Evolutionary conservation across 208 protist species (phyloP), one percentile per base, ranked within the genome.

Genomic region (Acanthamoeba lugdunensis): DNA sequence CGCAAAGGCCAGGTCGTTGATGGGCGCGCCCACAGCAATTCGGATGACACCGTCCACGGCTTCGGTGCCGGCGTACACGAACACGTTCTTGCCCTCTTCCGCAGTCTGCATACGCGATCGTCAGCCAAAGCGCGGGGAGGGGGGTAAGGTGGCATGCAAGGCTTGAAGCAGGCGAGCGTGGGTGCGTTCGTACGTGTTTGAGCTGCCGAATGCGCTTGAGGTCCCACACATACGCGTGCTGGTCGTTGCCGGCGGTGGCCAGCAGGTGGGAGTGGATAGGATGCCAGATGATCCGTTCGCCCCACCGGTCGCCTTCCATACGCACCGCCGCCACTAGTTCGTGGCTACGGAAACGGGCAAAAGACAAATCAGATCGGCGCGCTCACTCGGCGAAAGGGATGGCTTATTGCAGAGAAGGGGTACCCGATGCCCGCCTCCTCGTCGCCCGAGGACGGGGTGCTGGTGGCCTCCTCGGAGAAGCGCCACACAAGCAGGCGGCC

Each of bases 1-100:
- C 11, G 88, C 23, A 54, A 92, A 92, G 65, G 63, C 13, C 63
- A 92, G 45, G 67, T 92, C 88, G 63, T 92, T 92, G 56, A 92
- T 79, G 28, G 37, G 28, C 25, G 52, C 50, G 56, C 50, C 82
- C 14, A 90, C 50, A 33, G 65, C n/a, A 21, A 90, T 90, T 65
- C 37, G 73, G 37, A 82, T 82, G 41, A 82, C 41, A 4, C 73
- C 73, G 37, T 82, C 45, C 73, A 52, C 73, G 33, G 41, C 41
- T 14, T 52, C 73, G 73, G 28, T 77, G 23, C 65, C 65, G 5
- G 37, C 8, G 25, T 82, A 82, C 21, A 82, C 73, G 28, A 54
- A 82, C 5, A 82, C 33, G 16, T 54, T 52, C 73, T 82, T 82
- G 16, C 37, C 73, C 41, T 82, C 73, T 33, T 82, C 73, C 18